Evolutionary conservation across 306 rosid species (phyloP), one percentile per base, ranked within the genome.

Genomic region (Phaseolus lunatus): DNA sequence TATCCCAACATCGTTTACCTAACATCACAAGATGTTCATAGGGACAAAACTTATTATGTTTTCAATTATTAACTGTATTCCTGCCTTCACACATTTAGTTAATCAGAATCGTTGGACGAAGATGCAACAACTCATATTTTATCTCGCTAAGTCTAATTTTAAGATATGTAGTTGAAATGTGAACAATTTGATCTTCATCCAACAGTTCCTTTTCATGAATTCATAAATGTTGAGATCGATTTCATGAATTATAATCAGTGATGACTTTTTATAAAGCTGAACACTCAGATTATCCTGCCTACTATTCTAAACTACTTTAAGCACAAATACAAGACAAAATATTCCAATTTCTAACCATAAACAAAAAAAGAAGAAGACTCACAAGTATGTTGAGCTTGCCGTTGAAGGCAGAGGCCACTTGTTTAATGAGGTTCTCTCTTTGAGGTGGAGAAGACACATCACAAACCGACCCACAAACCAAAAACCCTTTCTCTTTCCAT

Each of bases 1-100:
- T 49, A 88, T 89, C 71, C 97, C 99, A 26, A 81, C 97, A 78
- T 88, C 92, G 85, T 88, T 95, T 59, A 89, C 90, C 99, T 92
- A 78, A 65, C 54, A 13, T 79, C 85, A 85, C 61, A 75, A 35
- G 44, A 76, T 20, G 15, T 72, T 54, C 70, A 50, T 16, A 74
- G 14, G 35, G 73, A 11, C 31, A 76, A 5, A 67, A 62, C 11
- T 61, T 35, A 9, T 33, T 35, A 45, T 37, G 58, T 5, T 59
- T n/a, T 49, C 45, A 57, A 44, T 58, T 20, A 13, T 74, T 9
- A 39, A 50, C 31, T 12, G 7, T 9, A 16, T 24, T 37, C 43
- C 11, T 37, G 43, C 9, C 7, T 8, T 37, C 43, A 35, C 11
- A 7, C 2, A 37, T 37, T 37, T 37, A 9, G 43, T 37, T 37